These are phyloP conservation scores for Sesbania bispinosa DNA, from an alignment of 306 rosid genomes.

Conservation along the genomic window DNA sequence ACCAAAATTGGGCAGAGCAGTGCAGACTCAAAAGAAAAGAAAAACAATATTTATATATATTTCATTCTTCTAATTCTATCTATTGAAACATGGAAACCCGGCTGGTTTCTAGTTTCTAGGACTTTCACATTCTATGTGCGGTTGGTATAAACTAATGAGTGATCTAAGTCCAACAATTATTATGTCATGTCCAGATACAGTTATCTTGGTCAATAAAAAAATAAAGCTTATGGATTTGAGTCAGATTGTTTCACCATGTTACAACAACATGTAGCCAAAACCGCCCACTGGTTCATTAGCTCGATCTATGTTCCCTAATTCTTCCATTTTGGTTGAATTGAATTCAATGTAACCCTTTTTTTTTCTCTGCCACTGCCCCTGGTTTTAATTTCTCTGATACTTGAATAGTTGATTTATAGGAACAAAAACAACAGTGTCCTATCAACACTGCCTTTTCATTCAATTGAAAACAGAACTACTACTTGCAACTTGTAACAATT, in stretches of 20 bases:
- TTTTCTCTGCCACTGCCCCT: conserved; percentile 42
- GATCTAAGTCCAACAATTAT: background rate
- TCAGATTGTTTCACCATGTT: background rate
- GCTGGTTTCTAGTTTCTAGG: conserved; percentile 3
- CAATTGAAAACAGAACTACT: background rate
- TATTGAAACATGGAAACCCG: conserved; percentile 12
- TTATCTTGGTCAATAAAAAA: conserved; percentile 16
- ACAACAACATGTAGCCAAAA: conserved; percentile 26
- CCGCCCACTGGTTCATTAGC: conserved; percentile 35
- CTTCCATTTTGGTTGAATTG: background rate
- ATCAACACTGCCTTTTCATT: background rate
- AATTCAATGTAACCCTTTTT: background rate
- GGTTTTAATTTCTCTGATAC: conserved; percentile 23
- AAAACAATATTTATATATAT: background rate
- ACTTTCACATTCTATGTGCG: conserved; percentile 34
- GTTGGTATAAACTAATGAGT: conserved; percentile 19
- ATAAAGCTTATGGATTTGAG: background rate
- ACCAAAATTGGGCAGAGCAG: background rate
- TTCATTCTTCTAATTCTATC: background rate
- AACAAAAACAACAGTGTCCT: background rate
- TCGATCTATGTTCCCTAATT: background rate
- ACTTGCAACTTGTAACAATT: background rate
- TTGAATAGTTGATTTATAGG: background rate
- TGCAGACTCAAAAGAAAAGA: no score
- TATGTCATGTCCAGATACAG: conserved; percentile 10